Percentiles rank a stretch among this genome's conserved stretches.
phyloP scores from a whole-genome alignment of 2,329 filamentous ascomycete species.

The Pseudogymnoascus sp. region DNA sequence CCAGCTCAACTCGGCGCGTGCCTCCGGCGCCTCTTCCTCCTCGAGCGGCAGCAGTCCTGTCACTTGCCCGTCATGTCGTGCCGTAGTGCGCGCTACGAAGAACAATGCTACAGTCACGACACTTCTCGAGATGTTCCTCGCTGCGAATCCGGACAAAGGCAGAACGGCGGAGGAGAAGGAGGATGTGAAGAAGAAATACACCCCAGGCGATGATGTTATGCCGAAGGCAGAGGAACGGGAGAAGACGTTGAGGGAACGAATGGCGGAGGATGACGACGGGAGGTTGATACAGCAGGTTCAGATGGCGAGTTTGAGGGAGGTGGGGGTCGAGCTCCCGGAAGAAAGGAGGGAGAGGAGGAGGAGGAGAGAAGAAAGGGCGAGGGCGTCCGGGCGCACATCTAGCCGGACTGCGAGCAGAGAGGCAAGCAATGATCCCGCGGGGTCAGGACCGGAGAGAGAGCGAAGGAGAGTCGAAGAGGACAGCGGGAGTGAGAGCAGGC shows the following conservation, averaged over 20 bases:
- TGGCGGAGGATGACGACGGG: constrained; percentile 59
- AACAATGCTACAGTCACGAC: constrained; percentile 89
- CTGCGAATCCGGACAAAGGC: constrained; percentile 68
- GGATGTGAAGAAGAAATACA: constrained; percentile 70
- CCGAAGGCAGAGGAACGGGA: constrained; percentile 49
- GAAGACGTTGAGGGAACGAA: constrained; percentile 45
- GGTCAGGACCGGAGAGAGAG: constrained; percentile 16
- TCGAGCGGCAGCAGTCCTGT: constrained; percentile 41
- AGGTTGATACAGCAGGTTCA: constrained; percentile 65
- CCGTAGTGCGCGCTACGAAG: constrained; percentile 74
- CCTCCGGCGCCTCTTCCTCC: constrained; percentile 19
- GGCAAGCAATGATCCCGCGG: constrained; percentile 23
- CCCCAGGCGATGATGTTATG: constrained; percentile 72
- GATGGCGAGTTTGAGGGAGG: constrained; percentile 65
- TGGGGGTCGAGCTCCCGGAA: constrained; percentile 39
- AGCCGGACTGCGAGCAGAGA: constrained; percentile 30
- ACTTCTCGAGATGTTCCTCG: constrained; percentile 79
- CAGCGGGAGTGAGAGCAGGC: constrained; percentile 16
- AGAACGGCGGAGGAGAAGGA: constrained; percentile 66
- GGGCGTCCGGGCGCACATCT: constrained; percentile 21
- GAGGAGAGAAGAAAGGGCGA: constrained; percentile 23
- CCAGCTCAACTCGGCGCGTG: constrained; percentile 40
- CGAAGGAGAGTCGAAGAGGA: constrained; percentile 7
- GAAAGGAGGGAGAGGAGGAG: constrained; percentile 24
- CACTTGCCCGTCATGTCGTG: constrained; percentile 90